These are phyloP conservation scores for Nepenthes gracilis DNA, from an alignment of 148 eudicot genomes.

Conservation along the genomic window DNA sequence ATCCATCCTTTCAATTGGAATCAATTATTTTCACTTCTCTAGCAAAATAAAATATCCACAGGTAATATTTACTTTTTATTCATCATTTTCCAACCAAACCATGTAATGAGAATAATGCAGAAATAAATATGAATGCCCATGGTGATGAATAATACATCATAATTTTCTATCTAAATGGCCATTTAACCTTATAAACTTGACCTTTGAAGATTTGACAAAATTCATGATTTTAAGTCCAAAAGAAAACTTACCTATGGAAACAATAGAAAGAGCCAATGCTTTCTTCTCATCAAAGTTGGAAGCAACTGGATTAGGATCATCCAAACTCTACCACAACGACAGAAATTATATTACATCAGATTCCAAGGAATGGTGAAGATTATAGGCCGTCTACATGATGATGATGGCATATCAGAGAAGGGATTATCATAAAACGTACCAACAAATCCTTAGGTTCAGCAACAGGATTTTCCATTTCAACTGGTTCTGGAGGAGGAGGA, in stretches of 20 bases:
- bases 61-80: too few species aligned
- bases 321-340: slow-evolving; percentile 36
- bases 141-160: too few species aligned
- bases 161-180: background rate
- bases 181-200: background rate
- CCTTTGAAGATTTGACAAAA: background rate
- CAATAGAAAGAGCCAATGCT: slow-evolving; percentile 76
- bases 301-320: slow-evolving; percentile 62
- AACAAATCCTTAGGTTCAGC: slow-evolving; percentile 72
- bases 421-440: slow-evolving; percentile 27
- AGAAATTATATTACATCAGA: slow-evolving; percentile 3
- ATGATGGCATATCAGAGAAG: background rate
- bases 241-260: slow-evolving; percentile 61
- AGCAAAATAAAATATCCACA: too few species aligned
- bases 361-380: background rate
- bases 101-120: too few species aligned
- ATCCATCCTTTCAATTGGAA: too few species aligned
- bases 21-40: too few species aligned
- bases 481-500: slow-evolving; percentile 55
- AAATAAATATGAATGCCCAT: too few species aligned
- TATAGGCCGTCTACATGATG: background rate
- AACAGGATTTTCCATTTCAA: slow-evolving; percentile 56
- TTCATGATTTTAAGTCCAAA: background rate
- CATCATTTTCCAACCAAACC: too few species aligned
- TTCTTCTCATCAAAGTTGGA: slow-evolving; percentile 76